These are phyloP conservation scores for Vitis rupestris DNA, from an alignment of 164 flowering plant genomes.

Conservation along the genomic window DNA sequence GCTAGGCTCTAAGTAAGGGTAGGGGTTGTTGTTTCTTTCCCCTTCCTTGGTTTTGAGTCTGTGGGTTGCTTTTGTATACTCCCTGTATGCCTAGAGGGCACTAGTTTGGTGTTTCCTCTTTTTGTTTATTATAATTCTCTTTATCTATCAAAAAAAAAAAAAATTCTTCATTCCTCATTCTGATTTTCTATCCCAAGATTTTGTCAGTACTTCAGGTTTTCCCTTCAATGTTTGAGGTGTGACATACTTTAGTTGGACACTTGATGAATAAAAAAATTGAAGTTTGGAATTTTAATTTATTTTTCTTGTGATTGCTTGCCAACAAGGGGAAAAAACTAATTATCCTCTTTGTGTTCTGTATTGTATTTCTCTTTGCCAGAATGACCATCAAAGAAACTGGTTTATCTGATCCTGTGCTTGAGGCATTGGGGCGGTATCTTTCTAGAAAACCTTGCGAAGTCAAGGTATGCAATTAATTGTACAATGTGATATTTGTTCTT, in stretches of 20 bases:
- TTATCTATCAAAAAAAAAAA: no score
- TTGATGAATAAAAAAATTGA: no score
- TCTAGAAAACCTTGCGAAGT: slow-evolving; percentile 71
- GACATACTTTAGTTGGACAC: no score
- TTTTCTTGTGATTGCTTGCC: neutral
- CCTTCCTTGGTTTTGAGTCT: no score
- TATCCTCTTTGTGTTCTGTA: neutral
- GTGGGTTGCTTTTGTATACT: no score
- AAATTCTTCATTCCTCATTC: neutral
- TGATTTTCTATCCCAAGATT: neutral
- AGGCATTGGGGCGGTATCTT: slow-evolving; percentile 64
- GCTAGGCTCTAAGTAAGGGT: no score
- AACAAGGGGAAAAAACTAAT: neutral
- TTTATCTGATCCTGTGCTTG: slow-evolving; percentile 66
- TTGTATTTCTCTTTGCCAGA: slow-evolving; percentile 30
- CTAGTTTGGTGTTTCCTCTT: no score
- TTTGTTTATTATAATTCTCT: no score
- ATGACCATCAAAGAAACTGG: slow-evolving; percentile 73
- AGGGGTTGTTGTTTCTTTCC: no score
- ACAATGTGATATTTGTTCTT: neutral
- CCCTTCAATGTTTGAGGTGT: no score
- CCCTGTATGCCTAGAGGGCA: no score
- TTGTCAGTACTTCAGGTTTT: neutral
- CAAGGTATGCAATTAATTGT: slow-evolving; percentile 50
- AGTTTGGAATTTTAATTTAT: neutral